phyloP scores from a whole-genome alignment of 2,329 filamentous ascomycete genomes.

The Penicillium digitatum region DNA sequence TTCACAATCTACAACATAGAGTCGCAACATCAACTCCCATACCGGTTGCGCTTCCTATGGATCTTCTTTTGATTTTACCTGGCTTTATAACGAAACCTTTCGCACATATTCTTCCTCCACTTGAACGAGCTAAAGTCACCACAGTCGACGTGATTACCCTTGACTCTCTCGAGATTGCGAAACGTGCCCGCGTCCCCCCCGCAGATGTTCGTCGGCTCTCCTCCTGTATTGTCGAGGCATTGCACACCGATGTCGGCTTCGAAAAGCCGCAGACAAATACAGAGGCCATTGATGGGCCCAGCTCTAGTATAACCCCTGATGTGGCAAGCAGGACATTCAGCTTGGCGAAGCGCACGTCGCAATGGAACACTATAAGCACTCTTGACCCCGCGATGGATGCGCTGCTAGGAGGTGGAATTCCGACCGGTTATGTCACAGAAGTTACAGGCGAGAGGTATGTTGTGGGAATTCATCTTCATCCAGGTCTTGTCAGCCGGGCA shows the following conservation, averaged over 20 bases:
- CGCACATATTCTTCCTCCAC: constrained; percentile 68
- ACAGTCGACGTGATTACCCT: constrained; percentile 82
- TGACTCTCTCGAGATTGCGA: constrained; percentile 76
- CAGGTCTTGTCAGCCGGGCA: background rate
- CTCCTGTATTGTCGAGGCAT: constrained; percentile 60
- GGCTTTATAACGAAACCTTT: constrained; percentile 69
- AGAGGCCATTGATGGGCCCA: constrained; percentile 13
- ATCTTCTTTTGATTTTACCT: constrained; percentile 78
- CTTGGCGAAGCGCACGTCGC: constrained; percentile 32
- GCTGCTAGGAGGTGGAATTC: constrained; percentile 72
- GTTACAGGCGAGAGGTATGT: constrained; percentile 79
- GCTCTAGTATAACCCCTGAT: constrained; percentile 24
- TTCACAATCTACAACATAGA: constrained; percentile 15
- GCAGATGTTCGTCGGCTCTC: constrained; percentile 73
- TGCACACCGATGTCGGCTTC: constrained; percentile 61
- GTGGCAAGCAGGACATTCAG: constrained; percentile 14
- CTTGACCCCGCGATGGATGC: constrained; percentile 70
- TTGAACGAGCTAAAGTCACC: constrained; percentile 74
- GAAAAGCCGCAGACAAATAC: constrained; percentile 13
- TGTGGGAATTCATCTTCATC: constrained; percentile 9
- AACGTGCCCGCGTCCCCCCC: constrained; percentile 75
- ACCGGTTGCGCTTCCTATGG: constrained; percentile 41
- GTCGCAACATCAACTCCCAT: constrained; percentile 1
- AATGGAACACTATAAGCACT: constrained; percentile 68
- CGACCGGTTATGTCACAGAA: constrained; percentile 77